These are phyloP conservation scores for Monosporascus sp. DNA, from an alignment of 2,329 filamentous ascomycete species.

Conservation along the genomic window DNA sequence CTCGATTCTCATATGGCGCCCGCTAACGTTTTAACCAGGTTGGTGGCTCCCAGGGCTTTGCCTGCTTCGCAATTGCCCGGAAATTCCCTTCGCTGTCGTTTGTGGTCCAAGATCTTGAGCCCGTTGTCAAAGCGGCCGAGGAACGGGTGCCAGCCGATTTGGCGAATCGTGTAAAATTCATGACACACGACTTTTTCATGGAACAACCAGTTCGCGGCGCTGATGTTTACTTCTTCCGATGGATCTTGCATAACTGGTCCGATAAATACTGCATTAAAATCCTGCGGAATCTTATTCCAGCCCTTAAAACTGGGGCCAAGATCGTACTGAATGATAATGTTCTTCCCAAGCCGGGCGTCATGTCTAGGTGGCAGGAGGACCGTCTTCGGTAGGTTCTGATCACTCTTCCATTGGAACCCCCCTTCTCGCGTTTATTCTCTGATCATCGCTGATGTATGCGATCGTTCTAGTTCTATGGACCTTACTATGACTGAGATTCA, in stretches of 20 bases:
- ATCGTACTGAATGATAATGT: conserved; percentile 19
- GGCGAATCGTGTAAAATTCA: conserved; percentile 13
- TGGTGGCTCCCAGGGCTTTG: conserved; percentile 12
- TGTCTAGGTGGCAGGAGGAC: conserved; percentile 3
- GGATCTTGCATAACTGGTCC: conserved; percentile 42
- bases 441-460: neutral
- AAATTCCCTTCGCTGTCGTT: conserved; percentile 8
- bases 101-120: conserved; percentile 25
- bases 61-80: conserved; percentile 5
- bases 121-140: conserved; percentile 3
- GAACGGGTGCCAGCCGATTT: conserved; percentile 2
- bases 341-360: conserved; percentile 1
- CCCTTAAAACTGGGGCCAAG: conserved; percentile 32
- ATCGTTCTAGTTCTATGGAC: conserved; percentile 9
- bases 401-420: neutral
- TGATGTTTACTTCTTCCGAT: conserved; percentile 38
- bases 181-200: conserved; percentile 36
- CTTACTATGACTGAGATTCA: conserved; percentile 18
- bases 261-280: conserved; percentile 30
- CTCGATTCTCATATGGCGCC: neutral
- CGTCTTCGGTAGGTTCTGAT: conserved; percentile 3
- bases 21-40: conserved; percentile 2
- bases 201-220: conserved; percentile 33
- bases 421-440: neutral
- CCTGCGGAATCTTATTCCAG: conserved; percentile 29